A percentile compares a stretch with the other conserved stretches of the same genome.
Evolutionary conservation across 225 moss, liverwort and hornwort species (phyloP).

Genomic region (Polytrichum formosum): DNA sequence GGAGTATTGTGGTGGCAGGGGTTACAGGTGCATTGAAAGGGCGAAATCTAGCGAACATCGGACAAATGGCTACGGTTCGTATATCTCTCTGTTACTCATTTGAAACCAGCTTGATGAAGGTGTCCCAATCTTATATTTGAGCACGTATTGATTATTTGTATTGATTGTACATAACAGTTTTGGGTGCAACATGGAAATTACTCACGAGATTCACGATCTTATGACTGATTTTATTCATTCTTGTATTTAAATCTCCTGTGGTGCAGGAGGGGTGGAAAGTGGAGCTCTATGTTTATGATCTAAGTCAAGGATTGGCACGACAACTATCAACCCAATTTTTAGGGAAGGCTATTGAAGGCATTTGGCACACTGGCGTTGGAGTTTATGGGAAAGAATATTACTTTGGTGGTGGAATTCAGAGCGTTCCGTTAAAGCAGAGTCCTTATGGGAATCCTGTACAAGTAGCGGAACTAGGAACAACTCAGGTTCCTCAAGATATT

Average conservation of each 20-base stretch:
- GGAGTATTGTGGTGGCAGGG: too few species aligned
- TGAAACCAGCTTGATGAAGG: too few species aligned
- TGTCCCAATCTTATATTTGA: too few species aligned
- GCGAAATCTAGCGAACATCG: too few species aligned
- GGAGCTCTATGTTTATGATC: slow-evolving; percentile 80
- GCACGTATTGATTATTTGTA: too few species aligned
- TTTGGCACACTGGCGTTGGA: slow-evolving; percentile 93
- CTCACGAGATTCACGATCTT: too few species aligned
- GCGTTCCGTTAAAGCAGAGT: slow-evolving; percentile 65
- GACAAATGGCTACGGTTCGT: too few species aligned
- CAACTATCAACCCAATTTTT: slow-evolving; percentile 85
- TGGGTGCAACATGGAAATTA: too few species aligned
- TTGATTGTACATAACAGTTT: too few species aligned
- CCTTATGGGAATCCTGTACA: slow-evolving; percentile 81
- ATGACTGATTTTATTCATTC: not conserved
- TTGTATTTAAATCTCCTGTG: slow-evolving; percentile 6
- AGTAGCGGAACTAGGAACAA: slow-evolving; percentile 72
- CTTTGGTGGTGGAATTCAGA: slow-evolving; percentile 94
- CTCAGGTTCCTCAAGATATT: slow-evolving; percentile 78
- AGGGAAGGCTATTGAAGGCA: slow-evolving; percentile 90
- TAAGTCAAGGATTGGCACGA: slow-evolving; percentile 87
- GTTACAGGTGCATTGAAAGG: too few species aligned
- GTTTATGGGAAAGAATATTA: slow-evolving; percentile 86
- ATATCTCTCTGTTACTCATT: too few species aligned
- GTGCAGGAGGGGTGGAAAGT: slow-evolving; percentile 77